These are phyloP conservation scores for Alternaria longipes DNA, from an alignment of 2,329 filamentous ascomycete species.

Conservation along the genomic window DNA sequence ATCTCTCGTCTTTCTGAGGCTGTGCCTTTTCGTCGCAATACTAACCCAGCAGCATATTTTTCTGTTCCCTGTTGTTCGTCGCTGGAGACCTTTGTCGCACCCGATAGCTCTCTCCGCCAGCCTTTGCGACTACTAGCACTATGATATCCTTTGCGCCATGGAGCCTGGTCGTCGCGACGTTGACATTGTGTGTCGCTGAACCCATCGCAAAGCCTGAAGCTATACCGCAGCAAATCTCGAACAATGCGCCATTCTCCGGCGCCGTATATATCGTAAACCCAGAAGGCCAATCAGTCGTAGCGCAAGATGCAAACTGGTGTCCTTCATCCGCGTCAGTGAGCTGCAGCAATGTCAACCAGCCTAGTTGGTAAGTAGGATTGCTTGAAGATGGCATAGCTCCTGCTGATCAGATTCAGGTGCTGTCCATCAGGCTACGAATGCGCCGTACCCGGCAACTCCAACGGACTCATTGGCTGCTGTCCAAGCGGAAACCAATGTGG, in stretches of 20 bases:
- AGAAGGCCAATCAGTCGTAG: slow-evolving; percentile 45
- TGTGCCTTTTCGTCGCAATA: slow-evolving; percentile 17
- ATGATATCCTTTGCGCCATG: slow-evolving; percentile 31
- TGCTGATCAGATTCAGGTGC: slow-evolving; percentile 41
- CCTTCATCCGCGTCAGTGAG: slow-evolving; percentile 50
- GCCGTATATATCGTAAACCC: slow-evolving; percentile 51
- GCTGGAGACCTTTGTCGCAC: neutral
- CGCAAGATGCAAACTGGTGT: slow-evolving; percentile 47
- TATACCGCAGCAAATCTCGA: slow-evolving; percentile 40
- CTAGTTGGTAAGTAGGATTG: slow-evolving; percentile 52
- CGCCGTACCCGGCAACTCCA: slow-evolving; percentile 41
- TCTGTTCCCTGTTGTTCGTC: slow-evolving; percentile 2
- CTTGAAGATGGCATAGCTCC: neutral
- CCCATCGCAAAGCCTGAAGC: slow-evolving; percentile 41
- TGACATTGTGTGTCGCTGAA: slow-evolving; percentile 30
- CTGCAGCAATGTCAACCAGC: slow-evolving; percentile 54
- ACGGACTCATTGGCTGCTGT: slow-evolving; percentile 51
- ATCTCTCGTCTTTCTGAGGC: slow-evolving; percentile 14
- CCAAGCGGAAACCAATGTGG: slow-evolving; percentile 46
- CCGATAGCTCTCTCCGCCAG: neutral
- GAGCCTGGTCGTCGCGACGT: slow-evolving; percentile 18
- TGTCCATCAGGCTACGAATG: slow-evolving; percentile 49
- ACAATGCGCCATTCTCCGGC: slow-evolving; percentile 53
- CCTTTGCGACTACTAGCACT: slow-evolving; percentile 6
- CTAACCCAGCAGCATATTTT: slow-evolving; percentile 20